A percentile compares a stretch with the other conserved stretches of the same genome.
Evolutionary conservation across 1,284 basidiomycete genomes (phyloP).

Genomic region (Sphaerobolus stellatus): DNA sequence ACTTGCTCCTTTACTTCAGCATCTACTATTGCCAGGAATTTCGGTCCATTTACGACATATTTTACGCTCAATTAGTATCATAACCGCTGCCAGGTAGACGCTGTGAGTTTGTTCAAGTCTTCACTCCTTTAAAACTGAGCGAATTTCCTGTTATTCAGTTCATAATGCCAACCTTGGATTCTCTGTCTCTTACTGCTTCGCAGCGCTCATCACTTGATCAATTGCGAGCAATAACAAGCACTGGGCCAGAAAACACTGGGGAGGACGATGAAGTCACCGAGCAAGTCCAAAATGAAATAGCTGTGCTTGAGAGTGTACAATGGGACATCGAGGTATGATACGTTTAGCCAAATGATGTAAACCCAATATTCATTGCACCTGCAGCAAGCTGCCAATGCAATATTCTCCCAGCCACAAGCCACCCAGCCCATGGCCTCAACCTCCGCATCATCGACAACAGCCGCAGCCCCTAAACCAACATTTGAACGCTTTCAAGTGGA

Average conservation of each 20-base stretch:
- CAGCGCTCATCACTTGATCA: conserved; percentile 54
- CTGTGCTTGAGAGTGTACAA: conserved; percentile 55
- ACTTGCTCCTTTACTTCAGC: too few species aligned
- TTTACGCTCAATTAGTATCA: too few species aligned
- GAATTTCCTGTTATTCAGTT: too few species aligned
- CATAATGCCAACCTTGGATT: conserved; percentile 1
- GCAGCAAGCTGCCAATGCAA: conserved; percentile 59
- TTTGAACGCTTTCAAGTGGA: conserved; percentile 48
- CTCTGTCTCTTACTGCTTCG: conserved; percentile 32
- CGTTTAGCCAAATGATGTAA: neutral
- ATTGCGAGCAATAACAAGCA: conserved; percentile 56
- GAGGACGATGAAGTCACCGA: conserved; percentile 52
- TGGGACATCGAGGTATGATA: conserved; percentile 65
- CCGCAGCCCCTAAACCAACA: conserved; percentile 18
- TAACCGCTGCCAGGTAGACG: too few species aligned
- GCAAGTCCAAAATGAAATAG: conserved; percentile 27
- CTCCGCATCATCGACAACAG: conserved; percentile 18
- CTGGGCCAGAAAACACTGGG: conserved; percentile 23
- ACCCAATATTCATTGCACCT: conserved; percentile 5
- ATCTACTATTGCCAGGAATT: too few species aligned
- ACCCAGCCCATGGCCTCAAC: too few species aligned
- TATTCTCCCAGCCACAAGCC: too few species aligned
- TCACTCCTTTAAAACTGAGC: too few species aligned
- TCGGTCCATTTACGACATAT: too few species aligned
- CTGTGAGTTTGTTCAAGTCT: too few species aligned